Conservation (phyloP, 164 flowering plant species). For the Amborella trichopoda region DNA sequence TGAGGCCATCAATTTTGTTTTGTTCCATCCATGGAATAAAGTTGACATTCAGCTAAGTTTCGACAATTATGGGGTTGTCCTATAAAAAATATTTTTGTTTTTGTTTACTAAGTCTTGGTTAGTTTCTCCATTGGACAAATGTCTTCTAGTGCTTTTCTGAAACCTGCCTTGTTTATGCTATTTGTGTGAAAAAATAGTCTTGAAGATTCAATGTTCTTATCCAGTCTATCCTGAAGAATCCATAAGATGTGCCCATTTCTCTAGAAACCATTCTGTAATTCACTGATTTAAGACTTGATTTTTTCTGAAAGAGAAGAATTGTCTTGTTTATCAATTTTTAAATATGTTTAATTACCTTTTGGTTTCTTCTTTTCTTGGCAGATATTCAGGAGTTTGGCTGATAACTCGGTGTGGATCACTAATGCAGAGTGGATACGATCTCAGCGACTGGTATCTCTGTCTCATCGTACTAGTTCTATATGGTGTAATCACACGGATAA, state of each 20-base stretch:
- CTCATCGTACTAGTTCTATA: conserved; percentile 34
- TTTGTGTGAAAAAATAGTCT: neutral
- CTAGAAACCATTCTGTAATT: neutral
- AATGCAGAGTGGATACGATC: conserved; percentile 35
- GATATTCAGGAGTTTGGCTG: conserved; percentile 94
- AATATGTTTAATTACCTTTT: neutral
- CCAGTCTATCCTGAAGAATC: neutral
- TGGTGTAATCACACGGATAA: conserved; percentile 41
- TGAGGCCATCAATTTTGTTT: too few species aligned
- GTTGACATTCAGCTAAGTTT: too few species aligned
- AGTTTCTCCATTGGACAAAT: too few species aligned
- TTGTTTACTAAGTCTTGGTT: too few species aligned
- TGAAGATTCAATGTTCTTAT: neutral
- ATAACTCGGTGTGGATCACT: conserved; percentile 84
- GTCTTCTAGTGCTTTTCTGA: too few species aligned
- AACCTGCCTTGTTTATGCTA: too few species aligned
- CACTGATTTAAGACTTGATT: neutral
- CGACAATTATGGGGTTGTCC: too few species aligned
- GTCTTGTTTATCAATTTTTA: neutral
- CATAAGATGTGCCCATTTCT: neutral
- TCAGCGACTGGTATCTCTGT: conserved; percentile 57
- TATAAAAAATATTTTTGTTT: too few species aligned
- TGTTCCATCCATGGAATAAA: too few species aligned
- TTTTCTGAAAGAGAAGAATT: neutral
- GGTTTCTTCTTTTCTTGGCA: conserved; percentile 11